Evolutionary conservation across 306 rosid species (phyloP), one percentile per base, ranked within the genome.

Genomic region (Casuarina glauca): DNA sequence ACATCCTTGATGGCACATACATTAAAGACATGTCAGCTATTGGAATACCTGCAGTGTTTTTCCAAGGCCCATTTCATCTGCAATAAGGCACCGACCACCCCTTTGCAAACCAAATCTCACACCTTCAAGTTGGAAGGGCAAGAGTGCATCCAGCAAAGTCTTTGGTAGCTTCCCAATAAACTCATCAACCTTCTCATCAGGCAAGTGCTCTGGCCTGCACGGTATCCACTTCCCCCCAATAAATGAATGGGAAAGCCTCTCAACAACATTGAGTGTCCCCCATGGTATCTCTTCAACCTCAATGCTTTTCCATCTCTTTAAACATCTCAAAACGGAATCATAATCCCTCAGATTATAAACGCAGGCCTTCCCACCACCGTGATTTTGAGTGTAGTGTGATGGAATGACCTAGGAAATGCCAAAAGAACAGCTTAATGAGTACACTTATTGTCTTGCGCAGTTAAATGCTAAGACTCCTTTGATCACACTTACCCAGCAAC

Each of bases 61-160:
- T 45, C 98, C 98, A 19, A 95, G 97, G 52, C 97, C 97, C 98
- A 95, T 95, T 43, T 95, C 97, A 60, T 95, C 98, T 0, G 97
- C 97, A 76, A 95, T 95, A 61, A 95, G 97, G 87, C 97, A 92
- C 9, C 98, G 82, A 1, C 89, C 97, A n/a, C 98, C 98, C 80
- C 97, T 89, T 67, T 84, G 86, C 84, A 95, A 82, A 20, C 96
- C 92, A 67, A 90, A 95, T 79, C 87, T 85, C 72, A 95, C 46
- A 4, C 98, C 98, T 49, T 92, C 98, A 39, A 81, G 75, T 68
- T 92, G 98, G 81, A 95, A 95, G 82, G 98, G 97, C 80, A 95
- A 79, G 80, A 95, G 83, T 0, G 79, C 76, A 55, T 86, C 77
- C n/a, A 85, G 32, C 41, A 95, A 79, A 7, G 39, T 72, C 82